Base-by-base conservation (phyloP, 352 stramenopile species). In the Globisporangium splendens region DNA sequence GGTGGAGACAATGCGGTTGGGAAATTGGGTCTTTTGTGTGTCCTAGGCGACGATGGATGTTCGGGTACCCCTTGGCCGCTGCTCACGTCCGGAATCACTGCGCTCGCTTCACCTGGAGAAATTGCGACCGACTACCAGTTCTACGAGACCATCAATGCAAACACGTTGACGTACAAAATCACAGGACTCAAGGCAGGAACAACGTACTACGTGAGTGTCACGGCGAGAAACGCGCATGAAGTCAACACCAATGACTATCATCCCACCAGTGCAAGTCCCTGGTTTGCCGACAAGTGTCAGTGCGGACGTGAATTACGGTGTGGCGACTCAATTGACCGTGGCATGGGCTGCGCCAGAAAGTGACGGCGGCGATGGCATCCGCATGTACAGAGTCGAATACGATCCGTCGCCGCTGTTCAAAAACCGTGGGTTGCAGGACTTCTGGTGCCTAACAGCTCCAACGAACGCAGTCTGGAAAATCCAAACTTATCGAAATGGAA, bases 151-250 rank as follows among this genome's bases (percentile, higher is more conserved):
- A 77, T 83, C 12, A 73, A 82, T 53, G 71, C 77, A 22, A 73
- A 56, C 14, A 70, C 83, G 14, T 42, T 84, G 11, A 86, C 64
- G 13, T 89, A 95, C 59, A 84, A 72, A 3, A 87, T 97, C 54
- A 61, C 75, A 13, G 72, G 70, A 2, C 72, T 98, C 12, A 73
- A 66, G 14, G 63, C 90, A 3, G 93, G 92, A 0, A 65, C 77
- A 24, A 63, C 79, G 15, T 98, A 97, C 59, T 92, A 86, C 43
- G 81, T 97, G 14, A 67, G 83, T 1, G 86, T 98, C 33, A 81
- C 89, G 8, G 93, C 89, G 7, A 85, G 95, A 38, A 98, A 98
- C 69, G 66, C 77, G 79, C 7, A 58, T 73, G 8, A 63, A 63
- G 39, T 74, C 77, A 3, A 66, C 72, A 3, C 82, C 80, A 1